Base-by-base conservation (phyloP, 441 rosid genomes). In the Capsella rubella region DNA sequence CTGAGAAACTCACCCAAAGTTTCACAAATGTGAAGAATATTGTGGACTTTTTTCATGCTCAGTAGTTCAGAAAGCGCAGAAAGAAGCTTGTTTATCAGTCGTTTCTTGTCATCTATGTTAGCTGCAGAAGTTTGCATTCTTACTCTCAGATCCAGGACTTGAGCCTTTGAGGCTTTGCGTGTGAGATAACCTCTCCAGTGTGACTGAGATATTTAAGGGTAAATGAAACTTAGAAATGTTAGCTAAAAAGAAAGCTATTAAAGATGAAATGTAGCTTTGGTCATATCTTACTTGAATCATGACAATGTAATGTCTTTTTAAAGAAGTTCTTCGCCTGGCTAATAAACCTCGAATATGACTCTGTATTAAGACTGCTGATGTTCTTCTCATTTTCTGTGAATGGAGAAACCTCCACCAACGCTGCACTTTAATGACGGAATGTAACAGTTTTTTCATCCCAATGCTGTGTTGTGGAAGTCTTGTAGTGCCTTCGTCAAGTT, bases 21-120 rank as follows among this genome's bases (percentile, higher is more conserved):
- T 72, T 92, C 89, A 76, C 98, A 89, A 31, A 77, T 87, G 73
- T 90, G 96, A 76, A 95, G 96, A 82, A 95, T 89, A 77, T 88
- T 87, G 57, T 89, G 87, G 78, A 91, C 79, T 50, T 95, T 92
- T 81, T 85, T 90, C 89, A 87, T 85, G 86, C 81, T 89, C 14
- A 80, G 81, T 67, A 95, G 82, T 78, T 90, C 98, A 4, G 89
- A 86, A 61, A 92, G 88, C 49, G 99, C 97, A 21, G 81, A 72
- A 39, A 83, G 74, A 73, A 92, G 99, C 80, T 84, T 87, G 84
- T 92, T 91, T 64, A 95, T 88, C 32, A 95, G 77, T 8, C 97
- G 88, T 87, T 81, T 87, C 66, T 82, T 84, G 79, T 90, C 97
- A 74, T 95, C 96, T 43, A 89, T 84, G 82, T 92, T 90, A 77